Conservation (phyloP, 345 rosid genomes). For the Garcia nutans region DNA sequence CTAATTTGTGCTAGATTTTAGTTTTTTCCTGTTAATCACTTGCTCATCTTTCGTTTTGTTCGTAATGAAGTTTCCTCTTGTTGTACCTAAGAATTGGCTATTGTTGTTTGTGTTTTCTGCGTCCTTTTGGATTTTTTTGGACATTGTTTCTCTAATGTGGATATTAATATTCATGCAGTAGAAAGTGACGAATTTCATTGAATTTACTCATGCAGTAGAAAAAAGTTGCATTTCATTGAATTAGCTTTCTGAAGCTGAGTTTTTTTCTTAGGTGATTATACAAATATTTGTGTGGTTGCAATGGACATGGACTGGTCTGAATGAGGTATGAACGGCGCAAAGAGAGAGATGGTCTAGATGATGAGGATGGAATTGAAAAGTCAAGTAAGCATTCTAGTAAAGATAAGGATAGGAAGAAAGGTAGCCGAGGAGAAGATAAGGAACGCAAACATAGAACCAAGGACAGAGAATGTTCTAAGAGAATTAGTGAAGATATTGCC, state of each 20-base stretch:
- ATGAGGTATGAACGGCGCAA: conserved; percentile 11
- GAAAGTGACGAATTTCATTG: not conserved
- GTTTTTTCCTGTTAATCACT: not conserved
- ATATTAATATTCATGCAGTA: not conserved
- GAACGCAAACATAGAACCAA: conserved; percentile 23
- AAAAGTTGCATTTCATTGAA: too few species aligned
- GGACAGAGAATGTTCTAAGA: conserved; percentile 30
- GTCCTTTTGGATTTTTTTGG: not conserved
- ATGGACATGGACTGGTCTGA: conserved; percentile 15
- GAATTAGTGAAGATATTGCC: conserved; percentile 8
- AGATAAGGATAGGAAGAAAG: conserved; percentile 28
- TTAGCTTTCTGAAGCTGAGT: not conserved
- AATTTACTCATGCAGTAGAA: not conserved
- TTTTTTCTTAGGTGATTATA: not conserved
- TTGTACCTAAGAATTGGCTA: not conserved
- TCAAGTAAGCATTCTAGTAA: conserved; percentile 21
- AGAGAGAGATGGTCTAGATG: conserved; percentile 13
- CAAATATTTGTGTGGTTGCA: not conserved
- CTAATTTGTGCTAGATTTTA: not conserved
- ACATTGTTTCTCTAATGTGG: not conserved
- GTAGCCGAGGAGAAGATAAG: conserved; percentile 22
- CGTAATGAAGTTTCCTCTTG: not conserved
- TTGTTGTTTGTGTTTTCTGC: not conserved
- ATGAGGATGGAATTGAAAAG: conserved; percentile 20
- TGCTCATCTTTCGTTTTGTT: not conserved